Evolutionary conservation across 2,329 filamentous ascomycete species (phyloP).

Genomic region (Epicoccum nigrum): DNA sequence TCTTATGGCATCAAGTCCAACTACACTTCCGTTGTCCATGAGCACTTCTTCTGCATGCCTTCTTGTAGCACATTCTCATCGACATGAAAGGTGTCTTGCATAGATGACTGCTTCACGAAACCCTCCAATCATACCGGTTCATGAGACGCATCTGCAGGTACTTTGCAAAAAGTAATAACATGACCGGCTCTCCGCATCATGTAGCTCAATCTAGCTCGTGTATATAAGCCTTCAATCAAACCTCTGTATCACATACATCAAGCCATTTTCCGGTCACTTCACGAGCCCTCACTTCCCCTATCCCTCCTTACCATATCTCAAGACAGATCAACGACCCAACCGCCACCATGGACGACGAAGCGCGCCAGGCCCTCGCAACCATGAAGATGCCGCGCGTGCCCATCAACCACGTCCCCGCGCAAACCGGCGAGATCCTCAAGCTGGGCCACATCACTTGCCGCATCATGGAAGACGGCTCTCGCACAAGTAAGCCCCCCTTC

Average conservation of each 20-base stretch:
- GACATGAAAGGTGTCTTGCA: too few species aligned
- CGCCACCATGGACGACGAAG: conserved; percentile 44
- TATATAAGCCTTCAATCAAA: conserved; percentile 2
- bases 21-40: too few species aligned
- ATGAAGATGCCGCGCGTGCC: conserved; percentile 51
- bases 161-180: too few species aligned
- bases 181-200: conserved; percentile 36
- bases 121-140: too few species aligned
- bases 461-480: conserved; percentile 59
- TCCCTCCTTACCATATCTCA: neutral
- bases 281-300: too few species aligned
- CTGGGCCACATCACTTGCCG: conserved; percentile 58
- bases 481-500: conserved; percentile 47
- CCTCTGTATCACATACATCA: neutral
- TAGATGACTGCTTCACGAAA: too few species aligned
- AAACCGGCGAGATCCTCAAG: conserved; percentile 56
- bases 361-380: conserved; percentile 37
- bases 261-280: too few species aligned
- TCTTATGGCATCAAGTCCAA: neutral
- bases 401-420: conserved; percentile 57
- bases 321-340: neutral
- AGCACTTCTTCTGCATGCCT: too few species aligned
- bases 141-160: too few species aligned
- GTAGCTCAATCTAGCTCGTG: conserved; percentile 12
- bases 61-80: too few species aligned